These are phyloP conservation scores for Lagenaria siceraria DNA, from an alignment of 306 rosid genomes.

Conservation along the genomic window DNA sequence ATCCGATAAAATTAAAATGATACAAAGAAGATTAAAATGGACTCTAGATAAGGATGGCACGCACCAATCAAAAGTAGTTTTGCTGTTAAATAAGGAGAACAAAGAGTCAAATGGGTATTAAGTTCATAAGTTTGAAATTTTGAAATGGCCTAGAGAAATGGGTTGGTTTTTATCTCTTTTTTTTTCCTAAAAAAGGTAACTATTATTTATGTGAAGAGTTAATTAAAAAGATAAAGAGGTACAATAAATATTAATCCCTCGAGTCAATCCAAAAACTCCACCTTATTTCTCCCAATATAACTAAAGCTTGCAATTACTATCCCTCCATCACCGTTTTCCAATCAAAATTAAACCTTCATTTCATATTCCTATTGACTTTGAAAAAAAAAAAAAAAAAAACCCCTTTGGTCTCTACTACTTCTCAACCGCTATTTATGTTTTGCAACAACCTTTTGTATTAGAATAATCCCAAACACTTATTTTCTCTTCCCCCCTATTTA, in stretches of 20 bases:
- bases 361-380: slow-evolving; percentile 47
- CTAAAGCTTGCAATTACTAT: slow-evolving; percentile 53
- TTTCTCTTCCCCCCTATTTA: slow-evolving; percentile 32
- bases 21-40: no score
- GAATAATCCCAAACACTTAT: slow-evolving; percentile 51
- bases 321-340: slow-evolving; percentile 61
- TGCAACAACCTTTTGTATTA: slow-evolving; percentile 81
- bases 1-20: no score
- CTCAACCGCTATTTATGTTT: slow-evolving; percentile 48
- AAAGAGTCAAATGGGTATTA: no score
- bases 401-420: slow-evolving; percentile 5
- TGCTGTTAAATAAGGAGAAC: no score
- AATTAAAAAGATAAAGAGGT: slow-evolving; percentile 17
- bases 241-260: slow-evolving; percentile 62
- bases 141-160: slow-evolving; percentile 3
- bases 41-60: no score
- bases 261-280: slow-evolving; percentile 76
- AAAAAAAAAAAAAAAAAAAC: slow-evolving; percentile 13
- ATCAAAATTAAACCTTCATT: slow-evolving; percentile 27
- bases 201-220: slow-evolving; percentile 7
- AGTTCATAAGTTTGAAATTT: neutral
- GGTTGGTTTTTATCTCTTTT: neutral
- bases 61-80: no score
- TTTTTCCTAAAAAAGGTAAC: neutral
- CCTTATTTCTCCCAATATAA: slow-evolving; percentile 34